Evolutionary conservation across 805 yeast species (phyloP).

Genomic region (Dipodascopsis tothii): DNA sequence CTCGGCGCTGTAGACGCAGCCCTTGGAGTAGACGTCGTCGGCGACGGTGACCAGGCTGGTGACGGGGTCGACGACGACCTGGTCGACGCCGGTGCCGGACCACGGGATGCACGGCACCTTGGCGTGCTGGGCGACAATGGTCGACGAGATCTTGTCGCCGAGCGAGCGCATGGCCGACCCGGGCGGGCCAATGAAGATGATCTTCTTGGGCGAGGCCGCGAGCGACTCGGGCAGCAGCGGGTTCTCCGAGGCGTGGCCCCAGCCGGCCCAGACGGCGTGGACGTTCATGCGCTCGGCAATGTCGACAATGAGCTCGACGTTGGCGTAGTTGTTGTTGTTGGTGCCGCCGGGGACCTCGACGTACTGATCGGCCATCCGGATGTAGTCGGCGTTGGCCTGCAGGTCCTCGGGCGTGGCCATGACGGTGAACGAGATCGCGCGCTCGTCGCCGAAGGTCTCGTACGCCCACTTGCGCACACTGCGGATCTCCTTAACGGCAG

Average conservation of each 20-base stretch:
- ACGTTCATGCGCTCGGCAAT: constrained; percentile 93
- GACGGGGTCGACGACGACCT: constrained; percentile 59
- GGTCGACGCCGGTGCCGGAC: constrained; percentile 96
- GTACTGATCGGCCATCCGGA: constrained; percentile 97
- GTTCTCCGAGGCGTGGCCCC: constrained; percentile 99
- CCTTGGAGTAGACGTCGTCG: constrained; percentile 74
- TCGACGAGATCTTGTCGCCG: constrained; percentile 96
- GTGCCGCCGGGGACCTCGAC: constrained; percentile 99
- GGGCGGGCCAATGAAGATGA: constrained; percentile 96
- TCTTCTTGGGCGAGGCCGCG: constrained; percentile 85
- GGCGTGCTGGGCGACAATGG: constrained; percentile 98
- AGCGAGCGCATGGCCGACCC: constrained; percentile 99
- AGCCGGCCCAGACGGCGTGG: constrained; percentile 99
- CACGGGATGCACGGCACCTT: constrained; percentile 98
- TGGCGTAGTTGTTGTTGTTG: constrained; percentile 95
- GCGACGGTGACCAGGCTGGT: constrained; percentile 83
- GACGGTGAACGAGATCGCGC: constrained; percentile 86
- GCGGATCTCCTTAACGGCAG: constrained; percentile 96
- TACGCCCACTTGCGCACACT: constrained; percentile 98
- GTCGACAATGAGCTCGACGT: constrained; percentile 93
- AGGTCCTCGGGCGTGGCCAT: constrained; percentile 99
- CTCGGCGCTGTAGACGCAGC: constrained; percentile 79
- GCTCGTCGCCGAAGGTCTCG: constrained; percentile 95
- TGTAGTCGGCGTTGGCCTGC: constrained; percentile 93
- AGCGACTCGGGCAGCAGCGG: constrained; percentile 87